A percentile compares a stretch with the other conserved stretches of the same genome.
These are phyloP conservation scores for Dactylellina sp. DNA, from an alignment of 2,329 filamentous ascomycete genomes.

Conservation along the genomic window DNA sequence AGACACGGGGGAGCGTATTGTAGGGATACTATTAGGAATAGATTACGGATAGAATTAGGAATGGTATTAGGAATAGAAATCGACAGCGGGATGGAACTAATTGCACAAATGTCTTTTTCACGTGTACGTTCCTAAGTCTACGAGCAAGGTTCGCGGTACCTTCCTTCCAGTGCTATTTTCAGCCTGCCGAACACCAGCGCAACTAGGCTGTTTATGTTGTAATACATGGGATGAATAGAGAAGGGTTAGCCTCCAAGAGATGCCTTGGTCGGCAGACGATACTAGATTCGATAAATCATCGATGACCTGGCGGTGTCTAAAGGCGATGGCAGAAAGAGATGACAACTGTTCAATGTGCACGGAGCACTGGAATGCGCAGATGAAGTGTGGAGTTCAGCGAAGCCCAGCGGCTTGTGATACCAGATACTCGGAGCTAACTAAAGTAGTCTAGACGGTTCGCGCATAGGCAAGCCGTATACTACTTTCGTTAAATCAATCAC, in stretches of 20 bases:
- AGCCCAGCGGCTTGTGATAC: neutral
- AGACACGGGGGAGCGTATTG: no score
- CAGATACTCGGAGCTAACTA: neutral
- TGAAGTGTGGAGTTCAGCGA: neutral
- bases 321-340: neutral
- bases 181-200: no score
- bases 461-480: neutral
- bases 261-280: slow-evolving; percentile 1
- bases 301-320: neutral
- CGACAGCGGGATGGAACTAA: no score
- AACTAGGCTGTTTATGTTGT: neutral
- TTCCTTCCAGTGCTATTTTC: neutral
- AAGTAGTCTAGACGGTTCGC: neutral
- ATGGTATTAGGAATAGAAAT: no score
- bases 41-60: no score
- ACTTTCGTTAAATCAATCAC: neutral
- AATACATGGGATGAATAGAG: neutral
- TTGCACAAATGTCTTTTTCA: neutral
- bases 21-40: neutral
- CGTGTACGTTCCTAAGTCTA: no score
- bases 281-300: neutral
- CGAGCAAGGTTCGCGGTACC: slow-evolving; percentile 16
- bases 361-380: neutral
- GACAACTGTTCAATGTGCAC: slow-evolving; percentile 3
- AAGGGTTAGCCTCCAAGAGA: no score